A percentile compares a stretch with the other conserved stretches of the same genome.
These are phyloP conservation scores for Cadophora sp. DNA, from an alignment of 2,329 filamentous ascomycete species.

Conservation along the genomic window DNA sequence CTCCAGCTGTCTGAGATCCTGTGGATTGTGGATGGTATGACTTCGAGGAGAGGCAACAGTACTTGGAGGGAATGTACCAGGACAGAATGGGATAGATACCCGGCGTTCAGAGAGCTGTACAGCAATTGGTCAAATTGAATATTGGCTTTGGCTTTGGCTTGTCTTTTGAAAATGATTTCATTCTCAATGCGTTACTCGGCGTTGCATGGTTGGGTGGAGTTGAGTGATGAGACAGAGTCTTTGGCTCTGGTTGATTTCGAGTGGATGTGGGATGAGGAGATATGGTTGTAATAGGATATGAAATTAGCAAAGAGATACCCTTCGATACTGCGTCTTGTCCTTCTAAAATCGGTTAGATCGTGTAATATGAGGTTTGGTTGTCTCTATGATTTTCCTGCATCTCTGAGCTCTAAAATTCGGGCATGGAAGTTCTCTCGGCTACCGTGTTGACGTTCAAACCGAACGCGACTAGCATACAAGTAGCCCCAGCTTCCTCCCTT, in stretches of 20 bases:
- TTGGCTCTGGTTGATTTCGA: neutral
- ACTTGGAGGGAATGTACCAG: conserved; percentile 10
- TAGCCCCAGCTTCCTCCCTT: too few species aligned
- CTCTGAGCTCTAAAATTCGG: neutral
- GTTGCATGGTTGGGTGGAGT: neutral
- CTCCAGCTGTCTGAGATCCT: neutral
- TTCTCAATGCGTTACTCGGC: neutral
- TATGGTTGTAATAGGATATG: neutral
- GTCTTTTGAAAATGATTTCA: neutral
- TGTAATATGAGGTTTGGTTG: neutral
- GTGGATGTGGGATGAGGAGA: neutral
- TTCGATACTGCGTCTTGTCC: neutral
- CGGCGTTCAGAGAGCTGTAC: conserved; percentile 9
- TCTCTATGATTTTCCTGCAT: too few species aligned
- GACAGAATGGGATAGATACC: conserved; percentile 11
- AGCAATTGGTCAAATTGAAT: neutral
- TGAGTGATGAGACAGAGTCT: neutral
- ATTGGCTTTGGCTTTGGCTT: neutral
- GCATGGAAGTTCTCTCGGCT: neutral
- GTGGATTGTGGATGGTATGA: neutral
- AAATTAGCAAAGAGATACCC: neutral
- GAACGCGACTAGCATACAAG: too few species aligned
- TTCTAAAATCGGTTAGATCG: neutral
- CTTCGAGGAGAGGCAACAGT: neutral
- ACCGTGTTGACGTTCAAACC: neutral